Base-by-base conservation (phyloP, 2,329 filamentous ascomycete genomes). In the Epichloe elymi region DNA sequence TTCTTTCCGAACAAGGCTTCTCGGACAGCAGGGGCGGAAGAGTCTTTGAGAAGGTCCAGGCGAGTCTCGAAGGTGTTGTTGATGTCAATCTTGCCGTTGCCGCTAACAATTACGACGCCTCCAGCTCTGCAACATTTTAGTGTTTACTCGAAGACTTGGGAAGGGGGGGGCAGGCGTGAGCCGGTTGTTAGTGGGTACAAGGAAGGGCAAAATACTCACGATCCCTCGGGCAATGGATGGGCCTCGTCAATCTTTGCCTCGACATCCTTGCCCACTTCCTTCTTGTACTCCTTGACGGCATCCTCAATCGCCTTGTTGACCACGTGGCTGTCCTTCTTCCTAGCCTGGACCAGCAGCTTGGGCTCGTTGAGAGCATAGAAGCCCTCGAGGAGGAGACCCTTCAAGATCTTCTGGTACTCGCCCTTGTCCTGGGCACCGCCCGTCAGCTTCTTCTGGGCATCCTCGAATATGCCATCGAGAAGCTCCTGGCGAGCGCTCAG, bases 51-150 rank as follows among this genome's bases (percentile, higher is more conserved):
- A 54, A 97, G 76, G 63, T 79, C 80, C 69, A 98, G 75, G 58
- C 93, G 83, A 66, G 95, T 86, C 67, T 97, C 93, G 60, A 97
- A 86, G 51, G 93, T 97, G 75, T 98, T 97, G 79, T 96, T 90
- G 69, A 98, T 91, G 63, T 95, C 89, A 66, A 98, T 97, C 78
- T 91, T 96, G 66, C 93, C 93, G 57, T 76, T 77, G 59, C 86
- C 84, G 57, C 90, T 88, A 51, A 95, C 71, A 57, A 98, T 82
- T 53, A 79, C 67, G 52, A 95, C 76, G 61, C 93, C 93, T 54
- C 93, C 93, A 54, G 89, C 78, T 62, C 93, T 97, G 59, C 55
- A 48, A 37, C 19, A 20, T 40, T 6, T 45, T 4, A 46, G 44
- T 26, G 39, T 23, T n/a, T 30, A 1, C 12, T 55, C 12, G 47